Evolutionary conservation across 345 rosid species (phyloP).

Genomic region (Laguncularia racemosa): DNA sequence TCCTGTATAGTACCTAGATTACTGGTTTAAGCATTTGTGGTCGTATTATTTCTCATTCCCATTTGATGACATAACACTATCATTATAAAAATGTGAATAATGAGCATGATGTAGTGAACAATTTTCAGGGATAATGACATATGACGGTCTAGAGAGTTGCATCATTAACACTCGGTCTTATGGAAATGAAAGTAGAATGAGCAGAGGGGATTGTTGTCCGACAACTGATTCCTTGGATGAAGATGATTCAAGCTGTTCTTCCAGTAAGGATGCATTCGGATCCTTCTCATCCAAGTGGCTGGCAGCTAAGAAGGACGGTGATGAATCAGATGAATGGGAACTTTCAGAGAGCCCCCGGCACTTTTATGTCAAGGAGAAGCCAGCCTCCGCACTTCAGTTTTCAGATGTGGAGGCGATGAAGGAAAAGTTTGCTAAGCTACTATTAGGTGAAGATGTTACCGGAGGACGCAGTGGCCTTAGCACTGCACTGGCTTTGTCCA

Average conservation of each 20-base stretch:
- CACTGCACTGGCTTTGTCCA: conserved; percentile 78
- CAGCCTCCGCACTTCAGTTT: conserved; percentile 24
- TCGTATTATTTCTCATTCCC: too few relatives aligned
- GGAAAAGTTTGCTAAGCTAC: conserved; percentile 75
- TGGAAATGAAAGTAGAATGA: conserved; percentile 74
- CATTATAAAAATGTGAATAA: too few relatives aligned
- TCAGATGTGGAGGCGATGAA: conserved; percentile 78
- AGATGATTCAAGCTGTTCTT: conserved; percentile 80
- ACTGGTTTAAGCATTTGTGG: too few relatives aligned
- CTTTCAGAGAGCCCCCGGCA: conserved; percentile 47
- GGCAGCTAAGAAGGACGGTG: conserved; percentile 42
- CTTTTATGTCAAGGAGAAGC: conserved; percentile 49
- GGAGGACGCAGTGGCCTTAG: conserved; percentile 71
- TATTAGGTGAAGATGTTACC: conserved; percentile 76
- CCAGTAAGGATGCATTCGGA: conserved; percentile 87
- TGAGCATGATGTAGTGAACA: not conserved
- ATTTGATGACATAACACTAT: too few relatives aligned
- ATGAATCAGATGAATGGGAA: conserved; percentile 47
- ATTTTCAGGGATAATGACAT: conserved; percentile 67
- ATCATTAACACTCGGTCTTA: conserved; percentile 73
- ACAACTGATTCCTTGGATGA: conserved; percentile 76
- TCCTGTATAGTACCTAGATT: too few relatives aligned
- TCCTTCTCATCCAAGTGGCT: conserved; percentile 87
- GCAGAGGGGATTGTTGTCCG: conserved; percentile 73
- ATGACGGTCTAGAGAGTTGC: conserved; percentile 81